Percentiles rank a stretch among this genome's conserved stretches.
phyloP scores from a whole-genome alignment of 345 rosid species.

The Aquilaria malaccensis region DNA sequence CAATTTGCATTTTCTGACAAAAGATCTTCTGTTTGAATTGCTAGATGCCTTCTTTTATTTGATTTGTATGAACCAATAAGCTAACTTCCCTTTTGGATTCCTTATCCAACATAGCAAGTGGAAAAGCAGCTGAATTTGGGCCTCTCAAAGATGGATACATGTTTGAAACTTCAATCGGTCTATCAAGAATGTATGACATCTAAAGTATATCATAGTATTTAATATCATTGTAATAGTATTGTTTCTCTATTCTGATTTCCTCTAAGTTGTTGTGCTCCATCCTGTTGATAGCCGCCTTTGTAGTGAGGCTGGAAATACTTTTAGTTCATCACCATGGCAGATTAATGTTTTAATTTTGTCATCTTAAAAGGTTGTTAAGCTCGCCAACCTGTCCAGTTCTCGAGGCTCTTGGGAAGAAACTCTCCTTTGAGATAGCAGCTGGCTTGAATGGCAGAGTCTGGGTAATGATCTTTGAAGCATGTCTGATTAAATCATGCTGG shows the following conservation, averaged over 20 bases:
- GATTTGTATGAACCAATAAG: background rate
- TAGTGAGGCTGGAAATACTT: too few relatives aligned
- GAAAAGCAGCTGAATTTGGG: slow-evolving; percentile 79
- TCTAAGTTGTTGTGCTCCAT: too few relatives aligned
- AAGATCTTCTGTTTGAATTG: background rate
- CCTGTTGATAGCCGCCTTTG: too few relatives aligned
- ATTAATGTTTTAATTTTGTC: background rate
- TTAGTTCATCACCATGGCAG: too few relatives aligned
- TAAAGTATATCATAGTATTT: too few relatives aligned
- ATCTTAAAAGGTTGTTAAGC: slow-evolving; percentile 48
- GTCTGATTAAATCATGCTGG: background rate
- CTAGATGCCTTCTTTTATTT: slow-evolving; percentile 2
- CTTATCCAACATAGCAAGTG: slow-evolving; percentile 40
- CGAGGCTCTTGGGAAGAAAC: slow-evolving; percentile 71
- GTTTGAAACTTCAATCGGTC: slow-evolving; percentile 82
- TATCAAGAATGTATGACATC: slow-evolving; percentile 62
- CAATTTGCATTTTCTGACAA: background rate
- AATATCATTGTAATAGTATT: too few relatives aligned
- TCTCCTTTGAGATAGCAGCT: slow-evolving; percentile 70
- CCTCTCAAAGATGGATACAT: slow-evolving; percentile 65
- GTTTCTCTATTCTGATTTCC: too few relatives aligned
- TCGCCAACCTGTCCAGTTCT: slow-evolving; percentile 74
- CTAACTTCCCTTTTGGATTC: slow-evolving; percentile 6
- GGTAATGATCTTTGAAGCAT: slow-evolving; percentile 29
- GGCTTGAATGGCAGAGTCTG: slow-evolving; percentile 81